Conservation (phyloP, 805 yeast species). For the Candida yuanshanica region DNA sequence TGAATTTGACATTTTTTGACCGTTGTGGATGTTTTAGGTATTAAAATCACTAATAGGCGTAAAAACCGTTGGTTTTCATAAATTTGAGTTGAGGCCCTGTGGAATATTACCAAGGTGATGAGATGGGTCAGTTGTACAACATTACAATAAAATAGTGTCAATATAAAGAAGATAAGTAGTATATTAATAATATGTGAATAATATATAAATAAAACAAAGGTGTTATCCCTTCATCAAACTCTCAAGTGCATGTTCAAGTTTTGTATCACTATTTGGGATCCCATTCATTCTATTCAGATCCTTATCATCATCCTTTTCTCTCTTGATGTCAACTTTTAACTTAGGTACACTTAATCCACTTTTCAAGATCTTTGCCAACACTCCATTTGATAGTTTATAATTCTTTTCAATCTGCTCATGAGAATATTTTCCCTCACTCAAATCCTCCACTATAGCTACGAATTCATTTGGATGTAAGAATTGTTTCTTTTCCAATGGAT, state of each 20-base stretch:
- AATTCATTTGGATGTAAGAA: constrained; percentile 15
- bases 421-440: constrained; percentile 8
- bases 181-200: no score
- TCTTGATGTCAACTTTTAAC: background rate
- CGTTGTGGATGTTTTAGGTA: no score
- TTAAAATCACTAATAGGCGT: no score
- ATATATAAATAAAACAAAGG: no score
- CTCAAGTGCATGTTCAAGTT: constrained; percentile 15
- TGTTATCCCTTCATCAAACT: constrained; percentile 4
- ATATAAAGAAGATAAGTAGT: no score
- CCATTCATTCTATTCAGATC: constrained; percentile 16
- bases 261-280: constrained; percentile 6
- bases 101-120: no score
- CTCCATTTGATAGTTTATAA: constrained; percentile 8
- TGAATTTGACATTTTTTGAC: background rate
- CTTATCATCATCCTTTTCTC: constrained; percentile 5
- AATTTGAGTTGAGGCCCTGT: background rate
- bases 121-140: no score
- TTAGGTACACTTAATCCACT: background rate
- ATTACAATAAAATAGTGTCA: no score
- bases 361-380: background rate
- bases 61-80: no score
- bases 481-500: background rate
- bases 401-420: constrained; percentile 10
- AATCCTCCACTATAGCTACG: constrained; percentile 16